phyloP scores from a whole-genome alignment of 2,329 filamentous ascomycete species.

The Xylariaceae sp. region DNA sequence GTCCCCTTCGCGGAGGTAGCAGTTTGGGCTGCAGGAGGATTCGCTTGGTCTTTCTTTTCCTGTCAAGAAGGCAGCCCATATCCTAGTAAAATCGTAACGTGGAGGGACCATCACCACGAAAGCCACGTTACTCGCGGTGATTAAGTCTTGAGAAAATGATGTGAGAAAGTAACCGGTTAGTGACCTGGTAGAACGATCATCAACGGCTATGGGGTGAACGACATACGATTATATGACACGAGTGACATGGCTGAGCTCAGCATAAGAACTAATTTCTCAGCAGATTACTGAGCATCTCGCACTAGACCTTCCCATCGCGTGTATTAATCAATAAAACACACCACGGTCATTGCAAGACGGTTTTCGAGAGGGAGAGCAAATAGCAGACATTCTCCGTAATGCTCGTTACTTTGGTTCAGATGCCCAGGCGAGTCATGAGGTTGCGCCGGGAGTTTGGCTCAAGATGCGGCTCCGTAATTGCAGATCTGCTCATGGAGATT shows the following conservation, averaged over 20 bases:
- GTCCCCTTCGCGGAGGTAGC: not conserved
- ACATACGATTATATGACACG: too few relatives aligned
- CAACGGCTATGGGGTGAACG: too few relatives aligned
- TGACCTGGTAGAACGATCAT: too few relatives aligned
- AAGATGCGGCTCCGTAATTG: conserved; percentile 6
- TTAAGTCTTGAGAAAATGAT: conserved; percentile 4
- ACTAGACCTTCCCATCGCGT: not conserved
- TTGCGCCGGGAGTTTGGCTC: not conserved
- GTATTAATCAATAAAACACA: not conserved
- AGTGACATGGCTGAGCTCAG: conserved; percentile 22
- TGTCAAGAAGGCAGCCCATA: too few relatives aligned
- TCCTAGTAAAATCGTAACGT: too few relatives aligned
- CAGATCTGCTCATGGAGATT: not conserved
- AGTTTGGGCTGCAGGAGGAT: conserved; percentile 8
- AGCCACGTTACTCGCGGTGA: too few relatives aligned
- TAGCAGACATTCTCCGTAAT: not conserved
- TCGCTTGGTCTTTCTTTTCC: not conserved
- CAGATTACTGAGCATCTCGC: not conserved
- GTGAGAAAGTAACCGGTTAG: too few relatives aligned
- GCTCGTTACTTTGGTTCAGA: not conserved
- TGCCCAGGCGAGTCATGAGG: not conserved
- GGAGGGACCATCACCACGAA: too few relatives aligned
- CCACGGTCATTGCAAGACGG: not conserved
- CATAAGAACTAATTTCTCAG: conserved; percentile 7
- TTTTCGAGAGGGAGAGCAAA: not conserved